A percentile compares a stretch with the other conserved stretches of the same genome.
phyloP scores from a whole-genome alignment of 306 rosid genomes.

The Fragaria vesca region DNA sequence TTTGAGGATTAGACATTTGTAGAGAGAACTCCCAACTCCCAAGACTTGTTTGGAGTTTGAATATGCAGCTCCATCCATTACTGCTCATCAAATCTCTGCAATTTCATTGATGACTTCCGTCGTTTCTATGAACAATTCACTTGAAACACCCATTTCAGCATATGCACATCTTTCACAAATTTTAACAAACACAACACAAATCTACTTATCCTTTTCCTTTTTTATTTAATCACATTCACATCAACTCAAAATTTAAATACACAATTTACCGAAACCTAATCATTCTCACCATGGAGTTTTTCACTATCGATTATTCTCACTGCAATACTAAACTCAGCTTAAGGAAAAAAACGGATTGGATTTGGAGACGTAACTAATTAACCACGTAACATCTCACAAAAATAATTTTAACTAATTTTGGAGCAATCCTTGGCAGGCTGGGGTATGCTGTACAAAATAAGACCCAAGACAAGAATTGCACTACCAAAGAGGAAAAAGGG shows the following conservation, averaged over 20 bases:
- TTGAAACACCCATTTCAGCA: not conserved
- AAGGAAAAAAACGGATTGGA: not conserved
- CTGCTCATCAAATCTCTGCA: not conserved
- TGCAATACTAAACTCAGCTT: not conserved
- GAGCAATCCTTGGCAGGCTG: conserved; percentile 40
- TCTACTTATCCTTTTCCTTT: not conserved
- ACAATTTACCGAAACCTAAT: not conserved
- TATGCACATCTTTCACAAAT: not conserved
- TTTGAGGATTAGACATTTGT: no score
- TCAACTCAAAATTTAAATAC: not conserved
- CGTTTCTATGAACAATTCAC: not conserved
- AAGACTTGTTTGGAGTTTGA: not conserved
- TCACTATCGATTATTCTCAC: not conserved
- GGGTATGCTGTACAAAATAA: conserved; percentile 54
- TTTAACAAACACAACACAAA: not conserved
- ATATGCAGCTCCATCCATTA: not conserved
- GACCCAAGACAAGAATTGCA: conserved; percentile 73
- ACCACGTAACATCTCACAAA: not conserved
- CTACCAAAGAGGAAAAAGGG: conserved; percentile 74
- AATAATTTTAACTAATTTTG: conserved; percentile 5
- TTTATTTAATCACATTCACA: not conserved
- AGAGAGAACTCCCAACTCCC: not conserved
- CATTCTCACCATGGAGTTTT: not conserved
- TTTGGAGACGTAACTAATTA: not conserved
- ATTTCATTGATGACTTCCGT: not conserved